Percentiles rank a stretch among this genome's conserved stretches.
Conservation (phyloP, 106 monocot genomes). For the Acorus calamus region DNA sequence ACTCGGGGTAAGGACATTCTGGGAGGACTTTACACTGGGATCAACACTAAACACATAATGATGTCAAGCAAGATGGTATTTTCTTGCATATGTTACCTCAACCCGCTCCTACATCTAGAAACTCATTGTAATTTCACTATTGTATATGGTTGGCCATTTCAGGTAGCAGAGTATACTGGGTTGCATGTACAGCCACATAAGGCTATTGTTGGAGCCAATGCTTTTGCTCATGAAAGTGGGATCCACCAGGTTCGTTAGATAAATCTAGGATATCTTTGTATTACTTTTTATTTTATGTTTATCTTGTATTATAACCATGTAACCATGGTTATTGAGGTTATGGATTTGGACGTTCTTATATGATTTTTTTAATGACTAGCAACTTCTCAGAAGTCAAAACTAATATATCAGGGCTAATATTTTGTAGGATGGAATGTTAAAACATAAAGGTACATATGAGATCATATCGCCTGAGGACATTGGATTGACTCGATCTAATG, state of each 20-base stretch:
- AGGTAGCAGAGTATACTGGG: constrained; percentile 86
- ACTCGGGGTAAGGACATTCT: constrained; percentile 44
- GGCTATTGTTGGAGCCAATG: constrained; percentile 84
- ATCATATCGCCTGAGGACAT: constrained; percentile 91
- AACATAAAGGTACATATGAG: constrained; percentile 90
- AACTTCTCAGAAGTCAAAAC: neutral
- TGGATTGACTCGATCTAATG: constrained; percentile 74
- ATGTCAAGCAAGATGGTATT: constrained; percentile 86
- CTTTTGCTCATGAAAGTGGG: constrained; percentile 87
- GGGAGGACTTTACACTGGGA: constrained; percentile 70
- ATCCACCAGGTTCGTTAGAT: constrained; percentile 52
- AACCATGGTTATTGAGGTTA: neutral
- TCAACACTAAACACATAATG: constrained; percentile 67
- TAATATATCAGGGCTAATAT: neutral
- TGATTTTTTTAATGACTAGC: neutral
- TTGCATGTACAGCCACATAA: constrained; percentile 86
- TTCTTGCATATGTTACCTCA: neutral
- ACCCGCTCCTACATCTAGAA: too few relatives aligned
- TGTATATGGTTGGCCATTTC: neutral
- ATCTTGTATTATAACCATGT: neutral
- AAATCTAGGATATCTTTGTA: neutral
- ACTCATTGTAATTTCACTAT: too few relatives aligned
- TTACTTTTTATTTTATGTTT: neutral
- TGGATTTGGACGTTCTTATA: neutral
- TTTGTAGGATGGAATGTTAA: constrained; percentile 91